These are phyloP conservation scores for Escovopsis sp. DNA, from an alignment of 2,329 filamentous ascomycete genomes.

Conservation along the genomic window DNA sequence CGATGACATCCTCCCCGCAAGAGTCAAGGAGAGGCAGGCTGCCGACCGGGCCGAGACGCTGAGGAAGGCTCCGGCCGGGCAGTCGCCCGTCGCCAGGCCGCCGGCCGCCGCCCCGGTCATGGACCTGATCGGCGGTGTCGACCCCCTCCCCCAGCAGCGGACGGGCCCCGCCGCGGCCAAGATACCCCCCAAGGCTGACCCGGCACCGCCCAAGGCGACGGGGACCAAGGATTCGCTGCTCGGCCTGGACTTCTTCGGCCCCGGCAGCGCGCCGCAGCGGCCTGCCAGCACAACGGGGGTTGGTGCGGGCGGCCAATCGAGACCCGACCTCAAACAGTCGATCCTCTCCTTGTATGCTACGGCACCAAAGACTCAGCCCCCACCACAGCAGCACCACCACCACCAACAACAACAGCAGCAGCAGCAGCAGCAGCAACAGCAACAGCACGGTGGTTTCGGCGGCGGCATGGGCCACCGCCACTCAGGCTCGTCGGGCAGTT, in stretches of 20 bases:
- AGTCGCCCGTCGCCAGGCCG: constrained; percentile 20
- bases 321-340: constrained; percentile 91
- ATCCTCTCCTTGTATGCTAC: constrained; percentile 91
- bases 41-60: constrained; percentile 48
- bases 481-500: constrained; percentile 39
- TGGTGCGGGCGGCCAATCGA: constrained; percentile 49
- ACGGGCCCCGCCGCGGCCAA: constrained; percentile 50
- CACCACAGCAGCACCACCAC: constrained; percentile 16
- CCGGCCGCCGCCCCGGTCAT: constrained; percentile 33
- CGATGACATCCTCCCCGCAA: constrained; percentile 56
- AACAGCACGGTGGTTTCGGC: constrained; percentile 48
- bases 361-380: constrained; percentile 59
- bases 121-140: constrained; percentile 73
- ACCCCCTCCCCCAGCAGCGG: constrained; percentile 52
- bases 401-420: neutral
- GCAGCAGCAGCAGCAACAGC: constrained; percentile 17
- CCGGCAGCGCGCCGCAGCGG: constrained; percentile 54
- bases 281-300: constrained; percentile 69
- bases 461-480: constrained; percentile 43
- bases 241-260: constrained; percentile 83
- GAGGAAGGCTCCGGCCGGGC: constrained; percentile 43
- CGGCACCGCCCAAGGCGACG: constrained; percentile 53
- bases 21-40: constrained; percentile 52
- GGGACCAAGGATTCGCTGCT: constrained; percentile 78
- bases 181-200: constrained; percentile 43